Conservation (phyloP, 192 early-diverging fungal genomes). For the Ambispora gerdemannii region DNA sequence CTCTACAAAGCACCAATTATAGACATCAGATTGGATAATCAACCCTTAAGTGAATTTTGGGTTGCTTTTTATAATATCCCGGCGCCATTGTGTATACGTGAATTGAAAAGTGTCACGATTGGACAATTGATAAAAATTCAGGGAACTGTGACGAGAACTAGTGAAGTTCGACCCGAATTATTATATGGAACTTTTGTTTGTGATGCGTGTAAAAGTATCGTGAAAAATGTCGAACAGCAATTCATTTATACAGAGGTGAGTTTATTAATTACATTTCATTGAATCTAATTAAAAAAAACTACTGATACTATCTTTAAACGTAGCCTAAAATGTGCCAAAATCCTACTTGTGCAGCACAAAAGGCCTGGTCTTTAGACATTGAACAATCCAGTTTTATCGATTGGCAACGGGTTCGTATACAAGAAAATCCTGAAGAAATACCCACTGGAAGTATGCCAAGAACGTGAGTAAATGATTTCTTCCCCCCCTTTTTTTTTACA, state of each 20-base stretch:
- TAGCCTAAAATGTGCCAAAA: conserved; percentile 84
- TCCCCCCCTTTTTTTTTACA: not conserved
- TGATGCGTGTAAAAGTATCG: conserved; percentile 72
- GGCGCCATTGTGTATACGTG: conserved; percentile 65
- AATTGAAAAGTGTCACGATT: conserved; percentile 77
- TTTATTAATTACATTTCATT: not conserved
- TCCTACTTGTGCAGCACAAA: conserved; percentile 76
- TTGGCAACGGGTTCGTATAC: conserved; percentile 96
- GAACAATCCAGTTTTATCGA: conserved; percentile 89
- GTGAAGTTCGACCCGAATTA: conserved; percentile 95
- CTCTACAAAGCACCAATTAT: conserved; percentile 31
- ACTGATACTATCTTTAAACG: conserved; percentile 20
- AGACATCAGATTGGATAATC: not conserved
- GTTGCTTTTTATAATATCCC: conserved; percentile 70
- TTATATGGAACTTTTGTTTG: conserved; percentile 89
- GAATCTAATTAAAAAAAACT: conserved; percentile 20
- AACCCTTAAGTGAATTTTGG: conserved; percentile 60
- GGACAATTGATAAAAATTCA: conserved; percentile 78
- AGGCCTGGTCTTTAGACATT: conserved; percentile 73
- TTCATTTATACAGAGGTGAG: conserved; percentile 90
- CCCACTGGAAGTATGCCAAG: conserved; percentile 97
- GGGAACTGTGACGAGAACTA: conserved; percentile 96
- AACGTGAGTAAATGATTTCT: conserved; percentile 56
- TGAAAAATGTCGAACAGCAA: conserved; percentile 89
- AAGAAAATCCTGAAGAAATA: conserved; percentile 94